Evolutionary conservation across 805 yeast species (phyloP).

Genomic region (Zygosaccharomyces kombuchaensis): DNA sequence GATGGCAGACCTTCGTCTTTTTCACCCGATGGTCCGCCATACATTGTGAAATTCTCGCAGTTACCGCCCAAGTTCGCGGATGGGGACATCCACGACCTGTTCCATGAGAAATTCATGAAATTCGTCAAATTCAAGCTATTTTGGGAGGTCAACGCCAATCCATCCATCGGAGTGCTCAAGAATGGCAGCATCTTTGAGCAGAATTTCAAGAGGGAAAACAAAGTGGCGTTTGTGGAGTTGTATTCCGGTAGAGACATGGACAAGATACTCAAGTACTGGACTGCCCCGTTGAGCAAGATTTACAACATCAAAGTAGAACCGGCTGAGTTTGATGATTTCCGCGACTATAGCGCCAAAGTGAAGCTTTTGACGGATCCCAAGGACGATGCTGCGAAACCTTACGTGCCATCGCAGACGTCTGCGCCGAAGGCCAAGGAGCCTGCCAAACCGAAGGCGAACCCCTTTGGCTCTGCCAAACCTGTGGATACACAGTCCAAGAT

Average conservation of each 20-base stretch:
- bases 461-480: slow-evolving; percentile 84
- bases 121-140: slow-evolving; percentile 57
- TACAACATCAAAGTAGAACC: slow-evolving; percentile 33
- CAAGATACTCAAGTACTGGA: slow-evolving; percentile 32
- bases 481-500: slow-evolving; percentile 69
- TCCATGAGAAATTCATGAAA: slow-evolving; percentile 57
- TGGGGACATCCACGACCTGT: slow-evolving; percentile 52
- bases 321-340: slow-evolving; percentile 40
- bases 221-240: slow-evolving; percentile 44
- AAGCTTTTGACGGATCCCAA: slow-evolving; percentile 25
- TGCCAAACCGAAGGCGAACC: slow-evolving; percentile 48
- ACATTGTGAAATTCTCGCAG: slow-evolving; percentile 57
- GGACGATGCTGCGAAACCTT: slow-evolving; percentile 27
- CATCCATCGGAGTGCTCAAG: slow-evolving; percentile 60
- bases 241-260: slow-evolving; percentile 40
- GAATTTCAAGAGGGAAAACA: slow-evolving; percentile 52
- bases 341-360: slow-evolving; percentile 31
- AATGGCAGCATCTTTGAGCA: slow-evolving; percentile 49
- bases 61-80: slow-evolving; percentile 52
- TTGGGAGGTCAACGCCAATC: slow-evolving; percentile 55
- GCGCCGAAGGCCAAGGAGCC: slow-evolving; percentile 48
- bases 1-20: slow-evolving; percentile 2
- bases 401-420: slow-evolving; percentile 25
- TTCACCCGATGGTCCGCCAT: slow-evolving; percentile 46
- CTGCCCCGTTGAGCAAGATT: slow-evolving; percentile 35